Conservation (phyloP, 31 red algal species). For the Asparagopsis taxiformis region DNA sequence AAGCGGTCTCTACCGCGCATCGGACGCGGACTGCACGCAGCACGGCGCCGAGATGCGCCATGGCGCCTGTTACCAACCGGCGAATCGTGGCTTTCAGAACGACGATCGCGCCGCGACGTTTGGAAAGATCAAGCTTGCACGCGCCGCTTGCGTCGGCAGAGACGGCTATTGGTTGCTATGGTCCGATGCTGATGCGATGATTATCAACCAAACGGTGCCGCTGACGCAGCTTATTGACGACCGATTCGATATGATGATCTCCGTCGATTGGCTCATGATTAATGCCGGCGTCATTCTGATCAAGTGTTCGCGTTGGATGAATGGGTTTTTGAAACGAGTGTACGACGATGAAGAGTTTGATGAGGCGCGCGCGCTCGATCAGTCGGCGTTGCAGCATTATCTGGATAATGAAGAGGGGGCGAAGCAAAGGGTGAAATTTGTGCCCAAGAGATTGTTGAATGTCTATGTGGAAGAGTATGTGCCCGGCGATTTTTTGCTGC, state of each 20-base stretch:
- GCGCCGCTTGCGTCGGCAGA: slow-evolving; percentile 59
- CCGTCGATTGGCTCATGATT: slow-evolving; percentile 82
- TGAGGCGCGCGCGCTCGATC: slow-evolving; percentile 70
- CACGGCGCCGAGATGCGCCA: not conserved
- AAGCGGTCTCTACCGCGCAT: slow-evolving; percentile 27
- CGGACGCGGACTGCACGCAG: slow-evolving; percentile 3
- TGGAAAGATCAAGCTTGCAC: slow-evolving; percentile 74
- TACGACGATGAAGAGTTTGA: slow-evolving; percentile 73
- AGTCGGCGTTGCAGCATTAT: slow-evolving; percentile 61
- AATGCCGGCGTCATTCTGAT: slow-evolving; percentile 78
- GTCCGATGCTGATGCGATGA: slow-evolving; percentile 78
- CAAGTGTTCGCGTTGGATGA: slow-evolving; percentile 65
- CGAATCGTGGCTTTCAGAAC: slow-evolving; percentile 5
- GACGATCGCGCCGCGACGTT: slow-evolving; percentile 57
- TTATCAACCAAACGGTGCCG: slow-evolving; percentile 72
- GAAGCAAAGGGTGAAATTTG: slow-evolving; percentile 52
- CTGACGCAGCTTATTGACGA: slow-evolving; percentile 61
- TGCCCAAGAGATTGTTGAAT: slow-evolving; percentile 79
- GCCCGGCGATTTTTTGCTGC: slow-evolving; percentile 77
- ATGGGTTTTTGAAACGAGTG: slow-evolving; percentile 53
- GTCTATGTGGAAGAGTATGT: slow-evolving; percentile 80
- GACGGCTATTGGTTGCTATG: slow-evolving; percentile 81
- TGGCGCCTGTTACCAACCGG: slow-evolving; percentile 1
- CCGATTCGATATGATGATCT: slow-evolving; percentile 59
- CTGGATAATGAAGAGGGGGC: slow-evolving; percentile 29